Conservation (phyloP, 352 stramenopile species). For the Phytophthora pinifolia region DNA sequence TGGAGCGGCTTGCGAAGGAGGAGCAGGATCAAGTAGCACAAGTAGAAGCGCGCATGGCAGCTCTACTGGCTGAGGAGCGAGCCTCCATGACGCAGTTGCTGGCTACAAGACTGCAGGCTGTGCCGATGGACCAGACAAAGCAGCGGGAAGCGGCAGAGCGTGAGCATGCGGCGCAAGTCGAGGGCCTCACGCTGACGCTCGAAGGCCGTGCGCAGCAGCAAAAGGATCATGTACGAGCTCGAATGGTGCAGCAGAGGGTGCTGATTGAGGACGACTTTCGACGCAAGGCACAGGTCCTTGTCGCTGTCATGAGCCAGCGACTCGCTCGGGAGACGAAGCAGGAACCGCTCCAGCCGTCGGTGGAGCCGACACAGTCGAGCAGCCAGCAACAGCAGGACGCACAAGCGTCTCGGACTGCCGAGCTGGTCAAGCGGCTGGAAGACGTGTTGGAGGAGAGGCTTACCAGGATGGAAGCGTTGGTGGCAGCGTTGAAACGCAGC, state of each 20-base stretch:
- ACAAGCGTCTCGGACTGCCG: constrained; percentile 5
- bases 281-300: constrained; percentile 47
- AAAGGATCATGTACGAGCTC: constrained; percentile 22
- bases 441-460: constrained; percentile 29
- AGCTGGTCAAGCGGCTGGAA: constrained; percentile 20
- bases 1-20: constrained; percentile 31
- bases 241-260: constrained; percentile 21
- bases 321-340: constrained; percentile 61
- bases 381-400: background rate
- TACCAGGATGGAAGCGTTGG: constrained; percentile 27
- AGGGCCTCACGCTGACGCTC: constrained; percentile 53
- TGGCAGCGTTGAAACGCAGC: constrained; percentile 14
- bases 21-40: constrained; percentile 27
- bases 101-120: constrained; percentile 16
- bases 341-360: constrained; percentile 11
- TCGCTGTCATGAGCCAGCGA: constrained; percentile 49
- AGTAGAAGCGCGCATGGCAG: constrained; percentile 28
- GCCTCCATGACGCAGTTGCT: constrained; percentile 39
- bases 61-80: constrained; percentile 36
- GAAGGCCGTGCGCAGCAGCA: constrained; percentile 33
- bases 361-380: background rate
- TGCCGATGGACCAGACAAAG: constrained; percentile 6
- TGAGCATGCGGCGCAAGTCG: constrained; percentile 45
- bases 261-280: constrained; percentile 56
- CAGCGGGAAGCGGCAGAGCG: constrained; percentile 15